phyloP scores from a whole-genome alignment of 495 filamentous ascomycete species.

The Aspergillus biplanus region DNA sequence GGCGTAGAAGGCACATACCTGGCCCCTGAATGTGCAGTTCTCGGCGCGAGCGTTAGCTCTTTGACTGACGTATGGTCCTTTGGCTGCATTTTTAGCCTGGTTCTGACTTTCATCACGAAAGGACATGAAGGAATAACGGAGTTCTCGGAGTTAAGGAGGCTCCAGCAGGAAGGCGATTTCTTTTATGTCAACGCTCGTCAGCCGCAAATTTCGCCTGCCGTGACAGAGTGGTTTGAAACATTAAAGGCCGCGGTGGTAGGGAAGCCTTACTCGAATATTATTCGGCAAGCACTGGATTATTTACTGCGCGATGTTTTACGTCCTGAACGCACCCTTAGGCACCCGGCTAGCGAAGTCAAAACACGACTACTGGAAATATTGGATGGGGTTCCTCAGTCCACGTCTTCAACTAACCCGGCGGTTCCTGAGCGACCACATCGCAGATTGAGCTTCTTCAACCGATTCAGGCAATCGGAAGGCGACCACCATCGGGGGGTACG shows the following conservation, averaged over 20 bases:
- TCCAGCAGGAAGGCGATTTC: conserved; percentile 13
- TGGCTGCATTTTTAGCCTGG: conserved; percentile 30
- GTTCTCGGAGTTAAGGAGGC: conserved; percentile 8
- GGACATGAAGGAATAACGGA: conserved; percentile 14
- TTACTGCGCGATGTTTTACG: conserved; percentile 20
- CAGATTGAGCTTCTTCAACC: no score
- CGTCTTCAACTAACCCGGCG: background rate
- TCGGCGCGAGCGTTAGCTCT: conserved; percentile 14
- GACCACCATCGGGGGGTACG: background rate
- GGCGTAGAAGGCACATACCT: conserved; percentile 28
- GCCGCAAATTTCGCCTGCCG: conserved; percentile 14
- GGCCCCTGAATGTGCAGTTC: conserved; percentile 27
- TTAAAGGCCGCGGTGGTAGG: background rate
- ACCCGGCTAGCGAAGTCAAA: conserved; percentile 16
- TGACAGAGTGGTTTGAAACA: conserved; percentile 22
- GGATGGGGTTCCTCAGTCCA: background rate
- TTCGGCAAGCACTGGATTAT: conserved; percentile 18
- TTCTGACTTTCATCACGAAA: conserved; percentile 23
- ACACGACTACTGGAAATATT: conserved; percentile 11
- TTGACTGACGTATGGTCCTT: conserved; percentile 32
- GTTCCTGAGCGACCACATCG: no score
- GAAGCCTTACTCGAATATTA: background rate
- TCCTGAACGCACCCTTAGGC: conserved; percentile 9
- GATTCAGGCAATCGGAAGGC: background rate
- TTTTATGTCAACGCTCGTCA: conserved; percentile 21